Evolutionary conservation across 306 rosid species (phyloP), one percentile per base, ranked within the genome.

Genomic region (Rubus parviflorus): DNA sequence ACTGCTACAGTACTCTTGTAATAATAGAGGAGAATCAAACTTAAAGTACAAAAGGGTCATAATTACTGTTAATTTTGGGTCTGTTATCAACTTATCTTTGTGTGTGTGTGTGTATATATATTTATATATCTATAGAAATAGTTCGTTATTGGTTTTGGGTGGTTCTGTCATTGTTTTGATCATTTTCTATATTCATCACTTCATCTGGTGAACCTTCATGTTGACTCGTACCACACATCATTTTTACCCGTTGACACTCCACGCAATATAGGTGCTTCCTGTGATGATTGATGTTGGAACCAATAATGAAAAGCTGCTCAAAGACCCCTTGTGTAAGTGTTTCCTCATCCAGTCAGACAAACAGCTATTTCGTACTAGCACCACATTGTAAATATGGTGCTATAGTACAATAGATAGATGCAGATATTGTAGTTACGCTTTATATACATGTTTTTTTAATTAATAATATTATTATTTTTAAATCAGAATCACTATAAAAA

Each of bases 241-340:
- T 61, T 17, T 22, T 62, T 43, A 17, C 45, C 25, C 22, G 14
- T 63, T 54, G 13, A 40, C 4, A 19, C 5, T 66, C 65, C 49
- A 63, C 62, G 42, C 77, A 38, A 38, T 14, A 45, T 76, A 96
- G 99, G 99, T 96, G 72, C 99, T 96, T 79, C 98, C 99, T 67
- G 96, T 96, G 67, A 96, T 96, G 99, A 91, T 96, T 91, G 99
- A 96, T 71, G 93, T 92, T 67, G 99, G 99, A 75, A 96, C 97
- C 81, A 91, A 96, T 90, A 96, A 92, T 77, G 91, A 91, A 82
- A 86, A 85, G 88, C 78, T 96, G 76, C 88, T 92, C 19, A 76
- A 92, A 62, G 97, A 96, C 75, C 94, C 93, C 42, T 41, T 96
- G 69, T 96, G 99, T 96, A 87, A 84, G 99, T 81, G 25, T 77